Evolutionary conservation across 441 rosid genomes (phyloP), one percentile per base, ranked within the genome.

Genomic region (Syzygium syzygioides): DNA sequence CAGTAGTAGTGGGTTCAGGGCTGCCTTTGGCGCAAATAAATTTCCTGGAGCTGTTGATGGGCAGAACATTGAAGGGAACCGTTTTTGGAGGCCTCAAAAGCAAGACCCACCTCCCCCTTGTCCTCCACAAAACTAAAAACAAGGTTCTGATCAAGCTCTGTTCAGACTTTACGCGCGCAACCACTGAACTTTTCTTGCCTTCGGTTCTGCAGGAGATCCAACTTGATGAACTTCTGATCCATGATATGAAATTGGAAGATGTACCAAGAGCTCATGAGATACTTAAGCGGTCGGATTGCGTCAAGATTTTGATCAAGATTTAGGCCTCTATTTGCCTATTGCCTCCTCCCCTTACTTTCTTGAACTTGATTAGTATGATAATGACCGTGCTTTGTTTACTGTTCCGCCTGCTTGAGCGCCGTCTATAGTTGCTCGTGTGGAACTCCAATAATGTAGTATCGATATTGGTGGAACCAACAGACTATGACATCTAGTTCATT

Each of bases 241-340:
- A 91, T 28, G 92, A 93, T 55, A 88, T 95, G 53, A 7, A 60
- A 45, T 57, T 94, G 89, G 87, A 90, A 85, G 93, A 93, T 12
- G 91, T 87, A 7, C 48, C 87, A 86, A 87, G 89, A 30, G 91
- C 86, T 53, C 88, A 86, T 53, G 92, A 93, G 79, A 2, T 93
- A 30, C 30, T 93, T 52, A 88, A 92, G 90, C 92, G 86, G 57
- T 91, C 90, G 8, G 93, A 93, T 57, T 93, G 93, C 48, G 88
- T 92, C 57, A 93, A 94, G 91, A 85, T 93, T 86, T 80, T 91
- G 26, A 89, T 94, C 88, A 91, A 92, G 89, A 88, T 94, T 55
- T 91, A 68, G 11, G 8, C 1, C 37, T 41, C 37, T 30, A 66
- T 32, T 66, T 32, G 79, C 79, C 45, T 66, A 32, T 66, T 32